Evolutionary conservation across 1,139 yeast species (phyloP).

Genomic region (Scheffersomyces stambukii): DNA sequence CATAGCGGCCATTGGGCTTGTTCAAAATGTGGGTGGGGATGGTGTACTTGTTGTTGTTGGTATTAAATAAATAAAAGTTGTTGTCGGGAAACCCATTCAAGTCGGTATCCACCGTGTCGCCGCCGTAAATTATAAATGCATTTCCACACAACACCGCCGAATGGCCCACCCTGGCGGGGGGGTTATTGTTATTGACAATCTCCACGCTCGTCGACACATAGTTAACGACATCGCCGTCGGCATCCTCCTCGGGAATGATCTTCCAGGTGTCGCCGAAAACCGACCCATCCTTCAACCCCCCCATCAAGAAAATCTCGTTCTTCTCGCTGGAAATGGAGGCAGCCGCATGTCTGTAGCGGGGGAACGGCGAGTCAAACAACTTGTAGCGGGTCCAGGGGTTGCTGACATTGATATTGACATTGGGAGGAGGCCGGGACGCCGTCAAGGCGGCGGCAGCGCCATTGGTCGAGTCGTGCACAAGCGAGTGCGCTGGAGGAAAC

Average conservation of each 20-base stretch:
- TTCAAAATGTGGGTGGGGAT: slow-evolving; percentile 78
- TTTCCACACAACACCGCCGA: slow-evolving; percentile 90
- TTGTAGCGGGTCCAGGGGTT: slow-evolving; percentile 79
- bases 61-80: slow-evolving; percentile 81
- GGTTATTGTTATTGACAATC: slow-evolving; percentile 45
- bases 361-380: slow-evolving; percentile 79
- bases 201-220: slow-evolving; percentile 64
- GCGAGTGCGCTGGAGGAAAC: background rate
- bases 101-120: slow-evolving; percentile 88
- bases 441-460: too few species aligned
- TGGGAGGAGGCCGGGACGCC: slow-evolving; percentile 8
- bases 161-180: slow-evolving; percentile 97
- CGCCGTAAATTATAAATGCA: slow-evolving; percentile 93
- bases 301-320: slow-evolving; percentile 85
- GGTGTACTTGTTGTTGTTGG: slow-evolving; percentile 87
- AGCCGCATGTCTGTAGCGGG: slow-evolving; percentile 92
- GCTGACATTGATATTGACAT: slow-evolving; percentile 10
- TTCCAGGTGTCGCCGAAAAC: slow-evolving; percentile 96
- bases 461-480: background rate
- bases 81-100: slow-evolving; percentile 82
- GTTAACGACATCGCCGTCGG: slow-evolving; percentile 21
- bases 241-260: slow-evolving; percentile 40
- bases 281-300: slow-evolving; percentile 88
- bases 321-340: slow-evolving; percentile 70
- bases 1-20: slow-evolving; percentile 90